Evolutionary conservation across 2,329 filamentous ascomycete species (phyloP).

Genomic region (Aspergillus melleus): DNA sequence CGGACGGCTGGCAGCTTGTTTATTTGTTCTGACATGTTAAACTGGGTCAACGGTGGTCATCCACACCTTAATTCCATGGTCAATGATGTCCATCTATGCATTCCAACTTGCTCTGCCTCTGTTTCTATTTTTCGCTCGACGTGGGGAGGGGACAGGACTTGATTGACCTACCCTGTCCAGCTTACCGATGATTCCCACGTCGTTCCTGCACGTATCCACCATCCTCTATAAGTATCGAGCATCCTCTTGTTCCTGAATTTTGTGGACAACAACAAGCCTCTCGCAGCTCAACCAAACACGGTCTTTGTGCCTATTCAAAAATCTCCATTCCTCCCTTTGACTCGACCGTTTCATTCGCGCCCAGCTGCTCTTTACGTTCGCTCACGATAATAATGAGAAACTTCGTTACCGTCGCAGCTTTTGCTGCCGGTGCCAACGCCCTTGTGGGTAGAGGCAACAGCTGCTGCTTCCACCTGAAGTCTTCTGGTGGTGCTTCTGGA

Average conservation of each 20-base stretch:
- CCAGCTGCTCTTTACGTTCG: constrained; percentile 7
- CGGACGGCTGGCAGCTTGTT: constrained; percentile 17
- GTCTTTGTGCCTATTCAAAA: constrained; percentile 2
- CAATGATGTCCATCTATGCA: constrained; percentile 9
- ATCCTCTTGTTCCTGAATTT: neutral
- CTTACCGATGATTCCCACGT: constrained; percentile 12
- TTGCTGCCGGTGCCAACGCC: constrained; percentile 45
- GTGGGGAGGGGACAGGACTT: constrained; percentile 9
- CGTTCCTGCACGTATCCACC: constrained; percentile 16
- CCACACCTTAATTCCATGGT: constrained; percentile 15
- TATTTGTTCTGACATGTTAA: constrained; percentile 7
- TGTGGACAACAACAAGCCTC: neutral
- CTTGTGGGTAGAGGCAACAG: constrained; percentile 38
- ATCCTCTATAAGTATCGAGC: constrained; percentile 23
- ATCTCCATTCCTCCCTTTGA: neutral
- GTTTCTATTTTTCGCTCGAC: constrained; percentile 20
- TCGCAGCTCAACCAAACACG: neutral
- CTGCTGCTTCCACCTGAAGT: constrained; percentile 56
- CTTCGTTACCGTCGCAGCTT: constrained; percentile 38
- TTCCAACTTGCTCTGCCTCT: constrained; percentile 13
- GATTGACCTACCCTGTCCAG: constrained; percentile 9
- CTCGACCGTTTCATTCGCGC: constrained; percentile 16
- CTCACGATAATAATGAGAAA: constrained; percentile 36
- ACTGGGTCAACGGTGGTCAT: constrained; percentile 14
- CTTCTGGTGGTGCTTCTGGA: constrained; percentile 53